Evolutionary conservation across 345 rosid species (phyloP).

Genomic region (Salix exigua): DNA sequence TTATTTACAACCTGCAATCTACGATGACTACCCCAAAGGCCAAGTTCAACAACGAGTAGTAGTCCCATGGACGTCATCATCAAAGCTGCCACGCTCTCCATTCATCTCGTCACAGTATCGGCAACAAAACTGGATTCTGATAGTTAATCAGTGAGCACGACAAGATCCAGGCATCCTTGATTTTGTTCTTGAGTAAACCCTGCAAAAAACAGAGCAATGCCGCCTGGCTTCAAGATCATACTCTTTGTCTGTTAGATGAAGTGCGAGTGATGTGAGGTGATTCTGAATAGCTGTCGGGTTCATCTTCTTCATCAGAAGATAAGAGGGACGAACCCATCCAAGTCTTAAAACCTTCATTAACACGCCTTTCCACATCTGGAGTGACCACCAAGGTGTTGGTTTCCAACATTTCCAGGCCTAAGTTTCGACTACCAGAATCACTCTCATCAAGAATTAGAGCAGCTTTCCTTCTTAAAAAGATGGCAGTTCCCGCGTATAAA

Average conservation of each 20-base stretch:
- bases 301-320: slow-evolving; percentile 92
- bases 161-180: slow-evolving; percentile 5
- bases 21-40: neutral
- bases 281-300: slow-evolving; percentile 51
- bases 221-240: slow-evolving; percentile 22
- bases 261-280: slow-evolving; percentile 31
- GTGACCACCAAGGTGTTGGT: slow-evolving; percentile 63
- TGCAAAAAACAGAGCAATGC: neutral
- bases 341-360: slow-evolving; percentile 75
- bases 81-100: neutral
- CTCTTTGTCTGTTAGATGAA: slow-evolving; percentile 42
- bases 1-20: slow-evolving; percentile 32
- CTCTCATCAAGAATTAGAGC: slow-evolving; percentile 65
- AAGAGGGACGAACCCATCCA: slow-evolving; percentile 91
- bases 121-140: neutral
- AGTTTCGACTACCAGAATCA: slow-evolving; percentile 52
- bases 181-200: neutral
- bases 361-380: slow-evolving; percentile 77
- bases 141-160: slow-evolving; percentile 9
- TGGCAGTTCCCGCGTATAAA: slow-evolving; percentile 70
- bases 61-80: neutral
- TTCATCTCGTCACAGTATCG: neutral
- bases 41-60: neutral
- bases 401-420: slow-evolving; percentile 87
- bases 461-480: slow-evolving; percentile 68